Evolutionary conservation across 2,329 filamentous ascomycete species (phyloP), one percentile per base, ranked within the genome.

Genomic region (Venturia carpophila): DNA sequence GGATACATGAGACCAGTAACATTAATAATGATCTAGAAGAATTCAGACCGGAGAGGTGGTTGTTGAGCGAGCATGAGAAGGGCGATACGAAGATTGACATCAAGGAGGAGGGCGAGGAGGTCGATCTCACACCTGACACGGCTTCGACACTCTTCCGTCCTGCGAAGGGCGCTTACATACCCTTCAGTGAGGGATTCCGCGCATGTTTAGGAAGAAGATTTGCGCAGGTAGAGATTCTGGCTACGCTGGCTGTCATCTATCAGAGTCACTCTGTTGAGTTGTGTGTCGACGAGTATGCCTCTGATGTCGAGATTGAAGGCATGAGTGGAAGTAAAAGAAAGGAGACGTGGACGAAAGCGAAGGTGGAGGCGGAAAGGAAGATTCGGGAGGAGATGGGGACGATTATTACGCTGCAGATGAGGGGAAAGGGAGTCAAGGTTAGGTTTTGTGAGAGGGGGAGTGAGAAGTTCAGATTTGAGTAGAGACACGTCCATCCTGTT

Each of bases 31-130:
- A 92, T 69, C 75, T 90, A 1, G 79, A 87, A 64, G 83, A 88
- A 66, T 93, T 87, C 74, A 78, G 85, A 60, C 89, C 90, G 0
- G 87, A 90, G 73, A 82, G 90, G 55, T 92, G 90, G 90, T 83
- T 90, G 17, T 65, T 75, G 27, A 58, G n/a, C 21, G 63, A 64
- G 13, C 21, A 34, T 34, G 43, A 52, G 17, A 60, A 60, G 55
- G 64, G 21, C 15, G 58, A 30, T 30, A 56, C 7, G 64, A 67
- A 64, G 64, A n/a, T 65, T 65, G 55, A 37, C 30, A n/a, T 13
- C 17, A 75, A 76, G 2, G 75, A 73, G 61, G 76, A 76, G 2
- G 83, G 83, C 64, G 82, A 86, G 63, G 85, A 84, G 64, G 83
- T 85, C 2, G 84, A 83, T 61, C 78, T 79, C 65, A 83, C 82